phyloP scores from a whole-genome alignment of 768 basidiomycete genomes.

The Clathrus columnatus region DNA sequence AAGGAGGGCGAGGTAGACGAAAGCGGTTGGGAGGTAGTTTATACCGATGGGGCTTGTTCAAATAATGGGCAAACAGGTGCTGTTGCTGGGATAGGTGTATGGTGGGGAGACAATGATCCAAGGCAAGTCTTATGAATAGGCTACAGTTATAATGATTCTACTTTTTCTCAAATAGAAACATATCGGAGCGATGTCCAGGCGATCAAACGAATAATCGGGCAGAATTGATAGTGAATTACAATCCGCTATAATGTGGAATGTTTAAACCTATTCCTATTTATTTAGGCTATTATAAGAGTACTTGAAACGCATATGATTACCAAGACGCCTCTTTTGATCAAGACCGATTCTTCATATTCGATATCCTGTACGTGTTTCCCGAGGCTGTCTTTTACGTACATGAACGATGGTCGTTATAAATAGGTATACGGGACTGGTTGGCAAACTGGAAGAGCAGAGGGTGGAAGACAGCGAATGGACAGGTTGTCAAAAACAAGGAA shows the following conservation, averaged over 20 bases:
- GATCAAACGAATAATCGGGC: slow-evolving; percentile 82
- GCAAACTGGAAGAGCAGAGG: background rate
- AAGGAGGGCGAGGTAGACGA: slow-evolving; percentile 17
- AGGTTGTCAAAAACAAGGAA: slow-evolving; percentile 40
- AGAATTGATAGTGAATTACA: slow-evolving; percentile 63
- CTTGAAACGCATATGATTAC: slow-evolving; percentile 61
- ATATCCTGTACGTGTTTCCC: slow-evolving; percentile 27
- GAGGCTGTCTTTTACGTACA: background rate
- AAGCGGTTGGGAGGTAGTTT: slow-evolving; percentile 46
- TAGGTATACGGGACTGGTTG: background rate
- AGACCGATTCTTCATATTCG: slow-evolving; percentile 78
- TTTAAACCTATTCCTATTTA: background rate
- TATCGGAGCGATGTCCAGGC: slow-evolving; percentile 75
- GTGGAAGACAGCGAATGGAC: background rate
- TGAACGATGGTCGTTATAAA: background rate
- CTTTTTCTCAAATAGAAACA: slow-evolving; percentile 42
- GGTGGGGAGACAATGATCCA: slow-evolving; percentile 66
- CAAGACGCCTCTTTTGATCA: slow-evolving; percentile 55
- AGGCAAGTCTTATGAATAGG: no score
- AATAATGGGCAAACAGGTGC: slow-evolving; percentile 65
- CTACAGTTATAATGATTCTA: slow-evolving; percentile 24
- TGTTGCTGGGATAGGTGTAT: slow-evolving; percentile 79
- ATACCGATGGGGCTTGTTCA: slow-evolving; percentile 80
- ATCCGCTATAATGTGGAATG: background rate
- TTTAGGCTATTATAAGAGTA: slow-evolving; percentile 76